Evolutionary conservation across 352 stramenopile species (phyloP), one percentile per base, ranked within the genome.

Genomic region (Phytophthora pistaciae): DNA sequence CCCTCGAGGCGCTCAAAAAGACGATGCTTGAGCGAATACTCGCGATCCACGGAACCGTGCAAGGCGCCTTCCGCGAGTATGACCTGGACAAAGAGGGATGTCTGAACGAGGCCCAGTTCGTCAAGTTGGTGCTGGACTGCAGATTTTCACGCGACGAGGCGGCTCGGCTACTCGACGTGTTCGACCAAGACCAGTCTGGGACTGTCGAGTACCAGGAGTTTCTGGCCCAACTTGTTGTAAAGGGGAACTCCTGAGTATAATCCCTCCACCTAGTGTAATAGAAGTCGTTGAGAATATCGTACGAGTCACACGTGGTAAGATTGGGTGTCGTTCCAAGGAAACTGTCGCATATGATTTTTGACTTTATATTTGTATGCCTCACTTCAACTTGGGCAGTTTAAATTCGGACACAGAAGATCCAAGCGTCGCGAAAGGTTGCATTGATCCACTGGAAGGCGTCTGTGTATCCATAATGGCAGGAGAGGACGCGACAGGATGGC

Each of bases 201-300:
- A 75, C 68, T 27, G 74, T 91, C 46, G 84, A 87, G 60, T 91
- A 90, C 44, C 75, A 88, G n/a, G 82, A 89, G 55, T 90, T 85
- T 31, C 59, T 87, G 36, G 50, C 77, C 13, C 79, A 85, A 56
- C 60, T 87, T 27, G 74, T 84, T 7, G 75, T 85, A 25, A 73
- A 74, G 31, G 48, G 57, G 33, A 13, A n/a, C 9, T 57, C n/a
- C 6, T 70, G 21, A 74, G 10, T 64, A 18, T 11, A 44, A 44
- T 4, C 38, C 29, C 38, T 29, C 25, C 3, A 5, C 25, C 25
- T 29, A 53, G 29, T 14, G 27, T 53, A 56, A 42, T 57, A 38
- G 1, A 58, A 27, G 46, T 64, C 8, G 10, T n/a, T 44, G 10
- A 18, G 36, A 13, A 44, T n/a, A 44, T 44, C 0, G 36, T 44